Conservation (phyloP, 345 rosid genomes). For the Pelargonium nanum region DNA sequence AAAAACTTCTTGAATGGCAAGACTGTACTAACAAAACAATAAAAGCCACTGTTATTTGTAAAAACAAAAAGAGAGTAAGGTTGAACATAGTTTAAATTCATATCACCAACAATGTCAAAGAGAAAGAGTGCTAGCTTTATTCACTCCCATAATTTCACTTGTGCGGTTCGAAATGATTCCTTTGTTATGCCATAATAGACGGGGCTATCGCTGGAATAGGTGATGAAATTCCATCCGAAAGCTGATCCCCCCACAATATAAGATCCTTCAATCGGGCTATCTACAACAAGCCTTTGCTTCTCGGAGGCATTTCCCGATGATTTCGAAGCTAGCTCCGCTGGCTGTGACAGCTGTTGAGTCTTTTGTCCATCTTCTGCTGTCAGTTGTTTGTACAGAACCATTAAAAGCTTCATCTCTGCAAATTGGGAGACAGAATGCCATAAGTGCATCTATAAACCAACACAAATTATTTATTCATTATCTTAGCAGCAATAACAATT, state of each 20-base stretch:
- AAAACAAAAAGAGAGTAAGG: no score
- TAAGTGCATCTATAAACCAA: no score
- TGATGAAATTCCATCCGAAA: slow-evolving; percentile 86
- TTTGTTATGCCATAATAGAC: slow-evolving; percentile 60
- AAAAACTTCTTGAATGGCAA: no score
- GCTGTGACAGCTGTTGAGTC: slow-evolving; percentile 12
- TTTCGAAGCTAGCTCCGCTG: slow-evolving; percentile 6
- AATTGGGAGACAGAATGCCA: slow-evolving; percentile 1
- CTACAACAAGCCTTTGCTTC: slow-evolving; percentile 21
- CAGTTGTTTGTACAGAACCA: slow-evolving; percentile 50
- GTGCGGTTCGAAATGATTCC: slow-evolving; percentile 53
- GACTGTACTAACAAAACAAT: no score
- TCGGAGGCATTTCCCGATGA: slow-evolving; percentile 22
- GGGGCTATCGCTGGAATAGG: slow-evolving; percentile 35
- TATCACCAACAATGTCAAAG: no score
- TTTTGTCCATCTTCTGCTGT: slow-evolving; percentile 27
- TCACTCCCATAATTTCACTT: slow-evolving; percentile 10
- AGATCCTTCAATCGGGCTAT: slow-evolving; percentile 15
- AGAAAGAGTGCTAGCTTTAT: no score
- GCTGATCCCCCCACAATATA: slow-evolving; percentile 72
- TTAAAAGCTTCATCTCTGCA: slow-evolving; percentile 55
- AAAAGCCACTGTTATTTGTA: no score
- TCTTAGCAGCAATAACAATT: no score
- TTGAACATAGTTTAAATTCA: no score
- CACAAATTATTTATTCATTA: no score